These are phyloP conservation scores for Penicillium sp. DNA, from an alignment of 2,329 filamentous ascomycete genomes.

Conservation along the genomic window DNA sequence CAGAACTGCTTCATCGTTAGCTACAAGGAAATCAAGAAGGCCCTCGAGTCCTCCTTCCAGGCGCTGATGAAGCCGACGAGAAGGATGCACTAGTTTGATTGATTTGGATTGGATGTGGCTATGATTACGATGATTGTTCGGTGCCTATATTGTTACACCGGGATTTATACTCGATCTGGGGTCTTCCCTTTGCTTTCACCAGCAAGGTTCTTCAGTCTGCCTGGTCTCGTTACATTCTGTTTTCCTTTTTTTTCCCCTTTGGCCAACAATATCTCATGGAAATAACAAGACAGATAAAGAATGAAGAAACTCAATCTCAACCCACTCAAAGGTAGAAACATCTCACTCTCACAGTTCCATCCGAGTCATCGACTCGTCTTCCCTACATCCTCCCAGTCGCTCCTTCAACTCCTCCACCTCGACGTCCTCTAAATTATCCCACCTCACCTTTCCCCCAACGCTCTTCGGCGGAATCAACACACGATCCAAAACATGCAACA, in stretches of 20 bases:
- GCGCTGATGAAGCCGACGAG: constrained; percentile 48
- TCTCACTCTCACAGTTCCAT: constrained; percentile 6
- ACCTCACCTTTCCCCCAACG: constrained; percentile 4
- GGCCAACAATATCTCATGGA: constrained; percentile 11
- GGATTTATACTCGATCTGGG: not conserved
- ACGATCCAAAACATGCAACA: constrained; percentile 68
- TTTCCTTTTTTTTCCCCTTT: not conserved
- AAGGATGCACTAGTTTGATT: constrained; percentile 30
- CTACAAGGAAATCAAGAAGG: constrained; percentile 78
- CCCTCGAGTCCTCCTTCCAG: constrained; percentile 56
- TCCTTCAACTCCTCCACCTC: constrained; percentile 21
- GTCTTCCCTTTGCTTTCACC: not conserved
- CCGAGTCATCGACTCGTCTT: not conserved
- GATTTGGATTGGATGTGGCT: not conserved
- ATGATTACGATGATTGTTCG: constrained; percentile 3
- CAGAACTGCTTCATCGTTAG: constrained; percentile 82
- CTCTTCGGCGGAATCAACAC: constrained; percentile 72
- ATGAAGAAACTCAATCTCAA: constrained; percentile 18
- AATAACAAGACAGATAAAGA: constrained; percentile 21
- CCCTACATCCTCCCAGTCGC: constrained; percentile 16
- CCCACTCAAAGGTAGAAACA: not conserved
- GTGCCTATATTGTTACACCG: not conserved
- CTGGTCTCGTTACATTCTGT: constrained; percentile 4
- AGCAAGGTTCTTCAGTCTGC: not conserved
- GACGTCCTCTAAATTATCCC: constrained; percentile 10